Evolutionary conservation across 202 grass and related monocot genomes (phyloP), one percentile per base, ranked within the genome.

Genomic region (Elaeis oleifera): DNA sequence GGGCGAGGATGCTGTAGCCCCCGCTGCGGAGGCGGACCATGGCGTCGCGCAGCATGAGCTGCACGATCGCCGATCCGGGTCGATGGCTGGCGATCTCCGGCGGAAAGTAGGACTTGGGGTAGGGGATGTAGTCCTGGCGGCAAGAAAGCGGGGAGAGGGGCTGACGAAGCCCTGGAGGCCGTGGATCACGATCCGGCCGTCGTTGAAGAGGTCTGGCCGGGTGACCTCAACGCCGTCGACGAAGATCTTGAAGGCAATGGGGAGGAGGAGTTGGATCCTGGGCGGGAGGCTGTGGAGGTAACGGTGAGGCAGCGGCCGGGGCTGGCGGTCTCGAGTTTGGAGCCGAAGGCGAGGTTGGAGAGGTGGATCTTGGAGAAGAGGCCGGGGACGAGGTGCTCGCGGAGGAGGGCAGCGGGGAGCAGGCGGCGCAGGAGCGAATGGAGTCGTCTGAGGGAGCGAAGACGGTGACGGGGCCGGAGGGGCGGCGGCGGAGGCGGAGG

Each of bases 121-220:
- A 63, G 18, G 17, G 65, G 70, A 50, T 65, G 65, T 23, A 17
- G 6, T 18, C 64, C n/a, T 85, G 64, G 36, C 52, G 51, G 72
- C 89, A 92, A 53, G 80, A 82, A 59, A 58, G 48, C 60, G 14
- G 84, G 61, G 89, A 82, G 49, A 88, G 84, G 11, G 84, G 16
- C 74, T 67, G 7, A 92, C 29, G 77, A 88, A 79, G 19, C 84
- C 71, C 63, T 76, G 77, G 48, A 88, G 75, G 44, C 84, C 89
- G 63, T 88, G 89, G 22, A 88, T 82, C 28, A 88, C 63, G 75
- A 88, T 83, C 65, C 76, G 80, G 3, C 78, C 78, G 60, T 92
- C 84, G 63, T 84, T 74, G 80, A 88, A 92, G 50, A 92, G 80
- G 72, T 92, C 89, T 0, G 84, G 89, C 51, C 77, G 68, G 15